Evolutionary conservation across 345 rosid genomes (phyloP).

Genomic region (Eucalyptus curtisii): DNA sequence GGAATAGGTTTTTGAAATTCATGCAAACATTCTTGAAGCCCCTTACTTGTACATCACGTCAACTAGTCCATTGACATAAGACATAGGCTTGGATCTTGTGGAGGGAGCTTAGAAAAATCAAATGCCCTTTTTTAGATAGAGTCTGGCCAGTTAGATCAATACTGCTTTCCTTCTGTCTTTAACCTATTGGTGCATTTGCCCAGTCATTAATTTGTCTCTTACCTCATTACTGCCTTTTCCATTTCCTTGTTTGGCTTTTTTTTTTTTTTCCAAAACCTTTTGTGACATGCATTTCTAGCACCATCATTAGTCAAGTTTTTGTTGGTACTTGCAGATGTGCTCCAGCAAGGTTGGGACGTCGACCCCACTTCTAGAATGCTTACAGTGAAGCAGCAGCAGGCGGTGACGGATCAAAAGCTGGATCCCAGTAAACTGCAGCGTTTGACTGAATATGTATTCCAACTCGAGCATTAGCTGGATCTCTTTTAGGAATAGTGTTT

Average conservation of each 20-base stretch:
- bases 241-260: neutral
- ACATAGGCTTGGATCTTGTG: neutral
- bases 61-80: neutral
- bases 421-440: slow-evolving; percentile 69
- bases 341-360: slow-evolving; percentile 56
- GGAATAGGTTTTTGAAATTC: neutral
- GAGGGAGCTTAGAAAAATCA: neutral
- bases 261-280: too few relatives aligned
- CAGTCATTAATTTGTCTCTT: neutral
- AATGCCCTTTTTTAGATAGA: neutral
- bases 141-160: neutral
- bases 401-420: slow-evolving; percentile 49
- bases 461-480: slow-evolving; percentile 46
- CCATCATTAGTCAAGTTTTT: neutral
- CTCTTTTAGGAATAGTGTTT: neutral
- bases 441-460: slow-evolving; percentile 75
- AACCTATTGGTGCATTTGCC: neutral
- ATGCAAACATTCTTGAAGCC: neutral
- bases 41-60: neutral
- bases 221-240: neutral
- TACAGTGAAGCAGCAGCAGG: slow-evolving; percentile 56
- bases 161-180: neutral
- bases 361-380: slow-evolving; percentile 59
- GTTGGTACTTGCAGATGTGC: slow-evolving; percentile 38
- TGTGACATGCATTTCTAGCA: neutral